Percentiles rank a stretch among this genome's conserved stretches.
Evolutionary conservation across 1,139 yeast species (phyloP).

Genomic region (Diutina pseudorugosa): DNA sequence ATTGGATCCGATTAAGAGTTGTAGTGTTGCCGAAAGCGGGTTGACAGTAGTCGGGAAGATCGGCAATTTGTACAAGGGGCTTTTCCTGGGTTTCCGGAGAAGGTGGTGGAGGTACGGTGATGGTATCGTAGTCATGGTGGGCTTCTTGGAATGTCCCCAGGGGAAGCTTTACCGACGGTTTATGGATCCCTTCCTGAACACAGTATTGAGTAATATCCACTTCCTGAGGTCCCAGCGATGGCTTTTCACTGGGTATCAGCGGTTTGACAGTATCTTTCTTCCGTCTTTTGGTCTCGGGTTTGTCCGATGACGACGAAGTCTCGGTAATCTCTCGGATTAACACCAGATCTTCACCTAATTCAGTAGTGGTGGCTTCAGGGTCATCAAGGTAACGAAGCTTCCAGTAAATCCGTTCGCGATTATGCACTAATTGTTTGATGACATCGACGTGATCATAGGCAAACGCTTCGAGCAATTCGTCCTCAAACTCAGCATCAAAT

Average conservation of each 20-base stretch:
- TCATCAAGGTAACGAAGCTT: background rate
- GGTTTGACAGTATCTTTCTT: background rate
- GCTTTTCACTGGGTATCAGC: background rate
- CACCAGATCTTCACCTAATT: background rate
- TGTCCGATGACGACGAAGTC: background rate
- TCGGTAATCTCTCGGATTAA: background rate
- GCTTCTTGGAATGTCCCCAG: slow-evolving; percentile 72
- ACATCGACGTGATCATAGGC: slow-evolving; percentile 1
- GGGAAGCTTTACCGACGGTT: slow-evolving; percentile 61
- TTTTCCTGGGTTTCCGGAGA: slow-evolving; percentile 36
- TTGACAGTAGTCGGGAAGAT: slow-evolving; percentile 75
- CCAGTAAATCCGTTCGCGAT: background rate
- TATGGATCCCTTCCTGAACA: slow-evolving; percentile 7
- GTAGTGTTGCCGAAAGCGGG: slow-evolving; percentile 58
- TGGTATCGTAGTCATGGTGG: slow-evolving; percentile 70
- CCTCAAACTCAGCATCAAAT: background rate
- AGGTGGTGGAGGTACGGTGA: slow-evolving; percentile 57
- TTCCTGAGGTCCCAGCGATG: background rate
- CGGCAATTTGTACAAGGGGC: slow-evolving; percentile 42
- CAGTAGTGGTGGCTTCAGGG: background rate
- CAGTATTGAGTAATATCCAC: background rate
- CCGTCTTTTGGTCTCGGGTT: background rate
- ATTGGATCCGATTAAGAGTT: slow-evolving; percentile 71
- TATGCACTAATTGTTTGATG: background rate
- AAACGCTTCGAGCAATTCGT: background rate